A percentile compares a stretch with the other conserved stretches of the same genome.
phyloP scores from a whole-genome alignment of 495 filamentous ascomycete genomes.

The Tuber calosporum region DNA sequence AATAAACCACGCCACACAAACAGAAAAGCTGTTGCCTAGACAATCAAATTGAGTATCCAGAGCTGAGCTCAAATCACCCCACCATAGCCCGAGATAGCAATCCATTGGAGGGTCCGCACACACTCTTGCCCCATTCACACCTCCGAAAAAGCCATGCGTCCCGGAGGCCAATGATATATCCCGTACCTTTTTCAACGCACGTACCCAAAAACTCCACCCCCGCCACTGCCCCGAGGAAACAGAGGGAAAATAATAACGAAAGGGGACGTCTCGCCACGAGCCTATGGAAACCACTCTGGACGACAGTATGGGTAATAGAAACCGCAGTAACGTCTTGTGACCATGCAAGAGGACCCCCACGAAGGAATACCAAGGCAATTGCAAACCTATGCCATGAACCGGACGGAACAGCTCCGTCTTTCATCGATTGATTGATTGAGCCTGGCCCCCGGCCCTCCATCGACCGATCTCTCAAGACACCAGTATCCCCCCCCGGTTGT shows the following conservation, averaged over 20 bases:
- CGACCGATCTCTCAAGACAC: background rate
- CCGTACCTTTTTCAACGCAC: background rate
- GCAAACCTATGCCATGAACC: background rate
- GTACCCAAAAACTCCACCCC: background rate
- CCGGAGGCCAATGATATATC: background rate
- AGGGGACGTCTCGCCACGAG: background rate
- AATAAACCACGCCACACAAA: background rate
- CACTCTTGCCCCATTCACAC: background rate
- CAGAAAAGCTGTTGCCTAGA: background rate
- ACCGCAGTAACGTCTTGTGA: background rate
- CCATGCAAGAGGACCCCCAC: conserved; percentile 2
- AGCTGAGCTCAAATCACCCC: background rate
- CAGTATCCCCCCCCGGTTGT: background rate
- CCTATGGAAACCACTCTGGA: background rate
- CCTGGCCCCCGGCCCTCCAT: background rate
- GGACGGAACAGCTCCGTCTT: background rate
- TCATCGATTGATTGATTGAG: background rate
- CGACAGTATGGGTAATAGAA: background rate
- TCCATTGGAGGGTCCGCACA: background rate
- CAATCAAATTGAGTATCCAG: background rate
- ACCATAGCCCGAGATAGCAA: background rate
- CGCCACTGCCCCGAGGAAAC: background rate
- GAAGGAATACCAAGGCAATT: background rate
- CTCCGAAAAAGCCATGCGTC: background rate
- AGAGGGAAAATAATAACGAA: background rate